Base-by-base conservation (phyloP, 2,329 filamentous ascomycete genomes). In the Penicillium freii region DNA sequence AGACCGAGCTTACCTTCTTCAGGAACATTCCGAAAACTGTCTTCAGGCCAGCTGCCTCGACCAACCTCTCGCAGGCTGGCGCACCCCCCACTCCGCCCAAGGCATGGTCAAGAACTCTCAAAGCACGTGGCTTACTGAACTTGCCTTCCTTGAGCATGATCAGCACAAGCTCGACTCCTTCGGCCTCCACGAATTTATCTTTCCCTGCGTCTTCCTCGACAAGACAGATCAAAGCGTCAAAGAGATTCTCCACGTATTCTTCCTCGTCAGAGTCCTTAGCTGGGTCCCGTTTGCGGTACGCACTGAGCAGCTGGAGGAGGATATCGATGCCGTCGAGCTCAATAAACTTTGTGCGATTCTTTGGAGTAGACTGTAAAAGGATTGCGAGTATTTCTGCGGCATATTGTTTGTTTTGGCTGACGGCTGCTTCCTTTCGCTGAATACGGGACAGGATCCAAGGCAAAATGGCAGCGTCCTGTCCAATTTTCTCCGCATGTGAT, bases 381-480 rank as follows among this genome's bases (percentile, higher is more conserved):
- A 99, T 94, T 13, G 93, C 92, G 3, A 99, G 80, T 8, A 97
- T 85, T 75, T 99, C 94, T 17, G 93, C 91, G 0, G 92, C 85
- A 72, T 97, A 99, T 72, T 97, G 93, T 72, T 94, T 96, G 72
- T 99, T 99, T 71, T 99, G 94, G 5, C 85, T 82, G 0, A 95
- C 84, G 0, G 81, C 79, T 4, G 78, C 78, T 71, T 96, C 91
- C 50, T 82, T 82, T 55, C 80, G 82, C 64, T 89, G 86, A 60
- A 91, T 88, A 49, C 94, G 84, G 49, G 81, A 76, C 36, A 96
- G 78, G 3, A 99, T 82, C 91, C 91, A 97, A 44, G 82, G 78
- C 8, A 97, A 71, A 0, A 96, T 78, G 8, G 78, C 79, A 6
- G 85, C 84, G 58, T 93, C 84, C 58, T 83, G 78, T 4, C 87